Evolutionary conservation across 257 asterid species (phyloP), one percentile per base, ranked within the genome.

Genomic region (Cordia subcordata): DNA sequence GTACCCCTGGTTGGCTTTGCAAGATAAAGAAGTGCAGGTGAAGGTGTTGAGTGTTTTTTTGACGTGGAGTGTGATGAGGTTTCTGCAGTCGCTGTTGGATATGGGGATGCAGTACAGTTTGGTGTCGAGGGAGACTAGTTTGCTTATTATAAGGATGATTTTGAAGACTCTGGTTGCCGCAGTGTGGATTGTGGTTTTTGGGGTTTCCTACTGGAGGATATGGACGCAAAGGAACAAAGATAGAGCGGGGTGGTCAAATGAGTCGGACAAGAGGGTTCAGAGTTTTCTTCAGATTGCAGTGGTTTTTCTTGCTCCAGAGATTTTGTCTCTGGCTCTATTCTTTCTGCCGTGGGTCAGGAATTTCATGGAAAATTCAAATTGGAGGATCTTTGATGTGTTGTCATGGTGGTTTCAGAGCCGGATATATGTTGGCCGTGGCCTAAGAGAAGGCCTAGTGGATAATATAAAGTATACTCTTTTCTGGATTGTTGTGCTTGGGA

Each of bases 381-480:
- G 96, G 99, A 93, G 77, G 82, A 72, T 93, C 63, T 79, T 93
- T 65, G 79, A 93, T 74, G 12, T 83, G 87, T 71, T 93, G 64
- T 75, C 94, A 8, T 93, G 99, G 99, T 93, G 99, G 99, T 93
- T 93, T 73, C 99, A 93, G 65, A 74, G 95, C 81, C 82, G 90
- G 71, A 82, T 79, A 40, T 93, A 86, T 66, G 97, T 93, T 72
- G 99, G 97, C 51, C 87, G 99, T 35, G 99, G 96, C 62, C 85
- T 93, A 53, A 89, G 97, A 71, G 97, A 93, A 83, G 99, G 99
- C 65, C 94, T 89, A 55, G 63, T 89, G 12, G 99, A 93, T 77
- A 93, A 80, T 72, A 58, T 93, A 18, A 93, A 89, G 79, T 93
- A 93, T 66, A 71, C 85, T 55, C 72, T 85, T 45, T 93, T 93